Base-by-base conservation (phyloP, 805 yeast species). In the Alloascoidea africana region DNA sequence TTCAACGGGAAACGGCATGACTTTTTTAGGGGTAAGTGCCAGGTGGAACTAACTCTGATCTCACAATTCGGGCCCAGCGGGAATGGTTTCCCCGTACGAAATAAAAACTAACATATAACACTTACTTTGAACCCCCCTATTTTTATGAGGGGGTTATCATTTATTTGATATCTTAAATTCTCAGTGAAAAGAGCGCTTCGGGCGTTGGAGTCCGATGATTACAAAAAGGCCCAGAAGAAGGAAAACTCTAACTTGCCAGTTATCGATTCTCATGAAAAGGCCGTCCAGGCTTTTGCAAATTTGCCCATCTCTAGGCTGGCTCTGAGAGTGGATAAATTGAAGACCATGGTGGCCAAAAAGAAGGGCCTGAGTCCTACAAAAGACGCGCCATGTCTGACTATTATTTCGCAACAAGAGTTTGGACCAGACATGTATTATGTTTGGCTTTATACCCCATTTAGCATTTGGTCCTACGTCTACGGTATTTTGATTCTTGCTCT, bases 381-480 rank as follows among this genome's bases (percentile, higher is more conserved):
- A 48, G 68, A 76, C 5, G 51, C 72, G 16, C 66, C 63, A 30
- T 23, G 30, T 23, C 30, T 23, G 8, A n/a, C 8, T 8, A 8
- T 63, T 32, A 42, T 53, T 17, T 55, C 55, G 14, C 54, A 57
- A 41, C 67, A 63, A 46, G 50, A 50, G 32, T 51, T 59, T 19
- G 65, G 52, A 30, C 62, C 56, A 39, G 62, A 63, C 38, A 53
- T 57, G 49, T 91, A 91, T 58, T 84, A 73, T 51, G 74, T 76
- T 34, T 91, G 97, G 97, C 65, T 73, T 38, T 86, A 75, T 59
- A 72, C 70, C 41, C 79, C 81, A 36, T 75, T 81, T 17, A 79
- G 74, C 47, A 78, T 86, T 36, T 70, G 55, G 45, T 71, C 81
- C 41, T 62, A 71, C 17, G 42, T 72, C 27, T 75, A 75, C 47